Conservation (phyloP, 2,329 filamentous ascomycete genomes). For the Lachnum nothofagi region DNA sequence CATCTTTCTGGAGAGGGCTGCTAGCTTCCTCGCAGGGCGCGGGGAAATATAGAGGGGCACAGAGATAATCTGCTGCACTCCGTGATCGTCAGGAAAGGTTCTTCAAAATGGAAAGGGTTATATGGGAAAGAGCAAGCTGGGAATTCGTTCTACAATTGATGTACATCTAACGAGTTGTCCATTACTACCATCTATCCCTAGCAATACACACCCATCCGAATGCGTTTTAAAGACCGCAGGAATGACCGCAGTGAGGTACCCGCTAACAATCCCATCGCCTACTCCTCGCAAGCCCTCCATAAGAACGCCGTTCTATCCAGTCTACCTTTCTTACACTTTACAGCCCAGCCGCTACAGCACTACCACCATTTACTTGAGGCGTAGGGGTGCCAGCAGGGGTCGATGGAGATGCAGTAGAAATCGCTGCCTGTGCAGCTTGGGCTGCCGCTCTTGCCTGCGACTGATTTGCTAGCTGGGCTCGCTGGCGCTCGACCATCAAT, state of each 20-base stretch:
- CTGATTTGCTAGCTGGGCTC: slow-evolving; percentile 32
- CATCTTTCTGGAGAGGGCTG: too few relatives aligned
- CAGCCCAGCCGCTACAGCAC: slow-evolving; percentile 20
- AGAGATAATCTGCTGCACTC: too few relatives aligned
- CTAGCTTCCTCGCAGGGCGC: too few relatives aligned
- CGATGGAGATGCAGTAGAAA: slow-evolving; percentile 15
- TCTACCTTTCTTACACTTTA: not conserved
- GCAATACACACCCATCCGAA: too few relatives aligned
- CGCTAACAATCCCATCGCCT: not conserved
- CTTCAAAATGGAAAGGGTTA: too few relatives aligned
- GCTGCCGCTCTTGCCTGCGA: slow-evolving; percentile 29
- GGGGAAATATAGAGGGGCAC: too few relatives aligned
- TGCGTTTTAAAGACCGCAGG: not conserved
- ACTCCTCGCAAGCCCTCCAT: too few relatives aligned
- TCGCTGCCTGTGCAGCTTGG: slow-evolving; percentile 20
- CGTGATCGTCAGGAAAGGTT: too few relatives aligned
- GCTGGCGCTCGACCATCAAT: slow-evolving; percentile 34
- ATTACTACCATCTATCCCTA: too few relatives aligned
- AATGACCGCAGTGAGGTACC: not conserved
- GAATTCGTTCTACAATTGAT: too few relatives aligned
- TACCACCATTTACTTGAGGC: slow-evolving; percentile 25
- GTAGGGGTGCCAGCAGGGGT: slow-evolving; percentile 13
- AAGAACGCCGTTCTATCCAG: not conserved
- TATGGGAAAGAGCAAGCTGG: too few relatives aligned
- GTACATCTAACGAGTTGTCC: too few relatives aligned